Base-by-base conservation (phyloP, 768 basidiomycete genomes). In the Lactarius sp. region DNA sequence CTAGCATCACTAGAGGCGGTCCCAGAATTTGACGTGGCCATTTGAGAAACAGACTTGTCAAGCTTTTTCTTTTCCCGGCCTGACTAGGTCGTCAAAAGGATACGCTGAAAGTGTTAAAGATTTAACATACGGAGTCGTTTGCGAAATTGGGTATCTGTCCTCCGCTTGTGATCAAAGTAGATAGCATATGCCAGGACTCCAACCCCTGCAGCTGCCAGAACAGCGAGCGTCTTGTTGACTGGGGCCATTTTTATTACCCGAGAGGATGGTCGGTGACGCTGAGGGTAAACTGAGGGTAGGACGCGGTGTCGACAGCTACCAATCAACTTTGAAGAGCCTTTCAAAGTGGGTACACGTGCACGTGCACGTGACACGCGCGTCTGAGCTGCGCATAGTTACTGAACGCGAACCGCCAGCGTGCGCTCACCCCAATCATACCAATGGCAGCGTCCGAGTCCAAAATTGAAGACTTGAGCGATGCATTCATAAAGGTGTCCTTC, bases 81-180 rank as follows among this genome's bases (percentile, higher is more conserved):
- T 98, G 73, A 31, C 53, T 46, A 52, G 27, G 22, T 31, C 50
- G 53, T 56, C n/a, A 34, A 5, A 10, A 53, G 22, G n/a, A 39
- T 33, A 18, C 9, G 27, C 31, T 36, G 46, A 55, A 37, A 12
- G 46, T 44, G 16, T 27, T n/a, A 27, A 18, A 60, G 55, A 20
- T 10, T 20, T 22, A 22, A 62, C 69, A 20, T 59, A 69, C 69
- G 68, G 62, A 98, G 82, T 73, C 84, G 86, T 77, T 85, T 93
- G 73, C 97, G 85, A 82, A 99, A 99, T 16, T 82, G 80, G 49
- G 79, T 75, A 72, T 97, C 93, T 73, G 90, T 92, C 71, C 95
- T 84, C 56, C 97, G 87, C 78, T 84, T 91, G 79, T 96, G 87
- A 80, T 99, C 97, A 71, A 98, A 99, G 77, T 94, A 98, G 59